Conservation (phyloP, 352 stramenopile species). For the Phytophthora ohioensis region DNA sequence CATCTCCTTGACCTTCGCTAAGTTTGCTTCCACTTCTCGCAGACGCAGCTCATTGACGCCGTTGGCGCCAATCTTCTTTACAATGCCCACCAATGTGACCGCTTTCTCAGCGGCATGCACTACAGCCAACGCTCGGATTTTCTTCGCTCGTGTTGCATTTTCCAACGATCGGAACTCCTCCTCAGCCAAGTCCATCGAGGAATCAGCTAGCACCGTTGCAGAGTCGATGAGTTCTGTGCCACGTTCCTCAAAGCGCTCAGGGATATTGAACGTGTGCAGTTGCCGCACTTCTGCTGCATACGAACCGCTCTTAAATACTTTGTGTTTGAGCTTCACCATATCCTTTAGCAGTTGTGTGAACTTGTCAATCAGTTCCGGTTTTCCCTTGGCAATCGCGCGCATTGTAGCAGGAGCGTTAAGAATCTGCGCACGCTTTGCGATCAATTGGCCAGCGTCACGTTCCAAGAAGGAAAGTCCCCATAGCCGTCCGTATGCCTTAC, state of each 20-base stretch:
- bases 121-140: conserved; percentile 74
- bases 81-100: conserved; percentile 80
- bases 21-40: conserved; percentile 47
- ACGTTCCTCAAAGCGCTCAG: conserved; percentile 81
- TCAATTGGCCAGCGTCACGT: conserved; percentile 75
- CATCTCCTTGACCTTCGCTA: conserved; percentile 61
- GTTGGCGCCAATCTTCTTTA: conserved; percentile 82
- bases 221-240: conserved; percentile 72
- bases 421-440: conserved; percentile 79
- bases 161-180: conserved; percentile 81
- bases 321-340: conserved; percentile 89
- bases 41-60: conserved; percentile 65
- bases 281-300: conserved; percentile 66
- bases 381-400: conserved; percentile 71
- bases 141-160: conserved; percentile 77
- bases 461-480: conserved; percentile 87
- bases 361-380: conserved; percentile 86
- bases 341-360: conserved; percentile 90
- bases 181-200: conserved; percentile 78
- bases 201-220: conserved; percentile 61
- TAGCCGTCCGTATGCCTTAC: conserved; percentile 76
- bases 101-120: conserved; percentile 82
- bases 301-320: conserved; percentile 85
- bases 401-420: conserved; percentile 75
- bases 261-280: conserved; percentile 64